Conservation (phyloP, 805 yeast species). For the Candida broadrunensis region DNA sequence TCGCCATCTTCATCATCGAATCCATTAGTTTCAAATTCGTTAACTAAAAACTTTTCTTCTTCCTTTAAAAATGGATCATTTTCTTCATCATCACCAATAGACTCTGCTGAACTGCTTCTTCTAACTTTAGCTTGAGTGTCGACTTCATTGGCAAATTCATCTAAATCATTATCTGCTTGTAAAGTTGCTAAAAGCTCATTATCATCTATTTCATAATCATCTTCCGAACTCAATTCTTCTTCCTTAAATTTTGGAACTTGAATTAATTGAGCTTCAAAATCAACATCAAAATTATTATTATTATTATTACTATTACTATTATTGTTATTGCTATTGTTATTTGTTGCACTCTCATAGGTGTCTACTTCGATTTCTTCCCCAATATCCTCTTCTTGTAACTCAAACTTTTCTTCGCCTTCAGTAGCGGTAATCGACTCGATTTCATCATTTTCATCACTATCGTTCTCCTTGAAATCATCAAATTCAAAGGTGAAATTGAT, state of each 20-base stretch:
- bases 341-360: background rate
- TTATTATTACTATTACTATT: slow-evolving; percentile 3
- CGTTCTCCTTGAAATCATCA: slow-evolving; percentile 25
- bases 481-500: slow-evolving; percentile 41
- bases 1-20: slow-evolving; percentile 41
- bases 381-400: slow-evolving; percentile 16
- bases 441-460: slow-evolving; percentile 16
- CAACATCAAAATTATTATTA: slow-evolving; percentile 19
- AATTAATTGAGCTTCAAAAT: slow-evolving; percentile 31
- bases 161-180: slow-evolving; percentile 45
- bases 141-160: slow-evolving; percentile 24
- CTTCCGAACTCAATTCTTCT: slow-evolving; percentile 52
- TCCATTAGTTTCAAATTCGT: slow-evolving; percentile 45
- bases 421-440: slow-evolving; percentile 5
- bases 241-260: slow-evolving; percentile 54
- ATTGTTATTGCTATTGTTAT: background rate
- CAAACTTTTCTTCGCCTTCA: slow-evolving; percentile 1
- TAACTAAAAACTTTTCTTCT: slow-evolving; percentile 43
- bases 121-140: slow-evolving; percentile 2
- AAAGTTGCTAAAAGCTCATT: slow-evolving; percentile 44
- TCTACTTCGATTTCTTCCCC: slow-evolving; percentile 10
- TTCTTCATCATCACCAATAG: slow-evolving; percentile 27
- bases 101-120: slow-evolving; percentile 20
- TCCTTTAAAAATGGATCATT: slow-evolving; percentile 39
- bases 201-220: slow-evolving; percentile 60